Evolutionary conservation across 345 rosid genomes (phyloP).

Genomic region (Moringa oleifera): DNA sequence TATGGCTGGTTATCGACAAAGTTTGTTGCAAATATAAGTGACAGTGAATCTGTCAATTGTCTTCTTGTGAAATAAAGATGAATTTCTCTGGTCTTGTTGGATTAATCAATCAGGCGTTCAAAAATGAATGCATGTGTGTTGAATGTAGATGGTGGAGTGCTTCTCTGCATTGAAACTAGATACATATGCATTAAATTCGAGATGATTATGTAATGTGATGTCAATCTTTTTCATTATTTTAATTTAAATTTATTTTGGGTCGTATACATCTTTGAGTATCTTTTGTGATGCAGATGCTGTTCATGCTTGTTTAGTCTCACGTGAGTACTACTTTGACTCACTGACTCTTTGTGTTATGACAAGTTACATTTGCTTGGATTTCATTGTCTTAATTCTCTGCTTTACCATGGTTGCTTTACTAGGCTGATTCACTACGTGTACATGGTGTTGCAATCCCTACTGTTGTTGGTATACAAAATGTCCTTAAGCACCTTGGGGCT

Average conservation of each 20-base stretch:
- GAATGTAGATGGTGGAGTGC: too few species aligned
- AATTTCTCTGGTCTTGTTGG: too few species aligned
- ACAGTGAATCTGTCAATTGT: too few species aligned
- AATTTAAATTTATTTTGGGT: slow-evolving; percentile 5
- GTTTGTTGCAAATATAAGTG: too few species aligned
- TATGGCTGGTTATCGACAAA: too few species aligned
- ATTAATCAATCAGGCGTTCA: too few species aligned
- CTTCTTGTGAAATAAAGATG: too few species aligned
- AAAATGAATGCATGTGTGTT: too few species aligned
- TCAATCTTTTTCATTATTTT: not conserved
- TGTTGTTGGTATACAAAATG: slow-evolving; percentile 73
- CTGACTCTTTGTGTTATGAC: slow-evolving; percentile 8
- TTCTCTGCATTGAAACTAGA: too few species aligned
- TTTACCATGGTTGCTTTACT: slow-evolving; percentile 17
- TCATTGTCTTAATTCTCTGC: not conserved
- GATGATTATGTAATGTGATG: too few species aligned
- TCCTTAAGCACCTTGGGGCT: slow-evolving; percentile 77
- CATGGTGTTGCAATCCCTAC: slow-evolving; percentile 97
- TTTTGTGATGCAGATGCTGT: slow-evolving; percentile 6
- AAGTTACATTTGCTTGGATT: slow-evolving; percentile 1
- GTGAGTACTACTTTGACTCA: slow-evolving; percentile 8
- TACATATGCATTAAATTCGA: not conserved
- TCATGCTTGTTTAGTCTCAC: slow-evolving; percentile 5
- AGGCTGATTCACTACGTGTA: slow-evolving; percentile 79
- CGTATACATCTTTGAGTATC: not conserved